Conservation (phyloP, 495 filamentous ascomycete genomes). For the Aspergillus campestris region DNA sequence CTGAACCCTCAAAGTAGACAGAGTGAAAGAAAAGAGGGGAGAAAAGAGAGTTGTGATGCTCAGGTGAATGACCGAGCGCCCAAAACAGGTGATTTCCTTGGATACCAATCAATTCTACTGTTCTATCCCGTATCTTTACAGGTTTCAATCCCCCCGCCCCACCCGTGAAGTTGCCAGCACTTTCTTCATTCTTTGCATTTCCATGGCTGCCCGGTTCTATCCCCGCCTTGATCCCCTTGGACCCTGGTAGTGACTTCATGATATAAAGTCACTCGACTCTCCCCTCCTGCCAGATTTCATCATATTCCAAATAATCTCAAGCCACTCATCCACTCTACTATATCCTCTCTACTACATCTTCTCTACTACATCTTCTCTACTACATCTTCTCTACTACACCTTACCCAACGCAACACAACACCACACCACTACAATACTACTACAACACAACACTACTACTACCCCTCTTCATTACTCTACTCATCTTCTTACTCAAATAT, state of each 20-base stretch:
- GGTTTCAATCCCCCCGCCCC: no score
- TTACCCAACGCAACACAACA: neutral
- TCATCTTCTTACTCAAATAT: slow-evolving; percentile 4
- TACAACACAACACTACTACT: no score
- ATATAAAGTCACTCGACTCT: neutral
- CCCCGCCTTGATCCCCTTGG: neutral
- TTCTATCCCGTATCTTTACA: no score
- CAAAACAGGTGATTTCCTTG: no score
- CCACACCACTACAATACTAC: no score
- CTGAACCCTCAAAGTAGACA: no score
- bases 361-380: neutral
- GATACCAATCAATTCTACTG: no score
- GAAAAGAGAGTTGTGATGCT: no score
- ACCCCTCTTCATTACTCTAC: neutral
- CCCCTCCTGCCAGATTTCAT: neutral
- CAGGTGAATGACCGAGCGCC: no score
- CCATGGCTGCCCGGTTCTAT: neutral
- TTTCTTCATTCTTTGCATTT: no score
- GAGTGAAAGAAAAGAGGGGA: no score
- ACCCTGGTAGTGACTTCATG: neutral
- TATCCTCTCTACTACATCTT: neutral
- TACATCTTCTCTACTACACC: neutral
- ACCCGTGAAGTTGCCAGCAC: no score
- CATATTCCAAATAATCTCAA: neutral
- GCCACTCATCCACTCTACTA: neutral